Base-by-base conservation (phyloP, 495 filamentous ascomycete species). In the Podospora didyma region DNA sequence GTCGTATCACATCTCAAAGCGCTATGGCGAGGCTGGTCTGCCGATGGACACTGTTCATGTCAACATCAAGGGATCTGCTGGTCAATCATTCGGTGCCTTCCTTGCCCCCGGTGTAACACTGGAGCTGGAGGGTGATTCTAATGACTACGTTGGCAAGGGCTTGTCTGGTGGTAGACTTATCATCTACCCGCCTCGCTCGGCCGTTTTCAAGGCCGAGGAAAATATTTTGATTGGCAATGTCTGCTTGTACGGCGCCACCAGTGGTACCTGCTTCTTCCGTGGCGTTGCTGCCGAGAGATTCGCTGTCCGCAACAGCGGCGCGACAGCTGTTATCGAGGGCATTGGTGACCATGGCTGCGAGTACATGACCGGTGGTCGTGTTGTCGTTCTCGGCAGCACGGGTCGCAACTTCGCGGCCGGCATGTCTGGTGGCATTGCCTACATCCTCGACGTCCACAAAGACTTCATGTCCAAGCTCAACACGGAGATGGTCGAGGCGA, bases 321-420 rank as follows among this genome's bases (percentile, higher is more conserved):
- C 89, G 44, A 97, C 88, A 26, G 94, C 95, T 28, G 89, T 99
- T 60, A 93, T 97, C 61, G 94, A 99, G 75, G 94, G 95, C 73
- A 85, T 96, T 52, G 94, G 94, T 79, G 94, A 99, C 70, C 94
- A 99, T 69, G 91, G 93, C 47, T 97, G 93, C 69, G 94, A 99
- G 78, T 99, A 99, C 82, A 99, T 99, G 94, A 98, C 94, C 57
- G 94, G 94, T 66, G 94, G 94, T 67, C 90, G 95, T 69, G 84
- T 97, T 37, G 76, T 99, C 56, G 79, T 95, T 58, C 80, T 99
- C 46, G 94, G 94, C 56, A 84, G 86, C 65, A 96, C 90, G 65
- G 94, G 94, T n/a, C 94, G 94, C 60, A 99, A 99, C 81, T 99
- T 99, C 66, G 94, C 95, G 65, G 94, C 94, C 56, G 94, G 94